Percentiles rank a stretch among this genome's conserved stretches.
Evolutionary conservation across 2,329 filamentous ascomycete species (phyloP).

Genomic region (Acephala macrosclerotiorum): DNA sequence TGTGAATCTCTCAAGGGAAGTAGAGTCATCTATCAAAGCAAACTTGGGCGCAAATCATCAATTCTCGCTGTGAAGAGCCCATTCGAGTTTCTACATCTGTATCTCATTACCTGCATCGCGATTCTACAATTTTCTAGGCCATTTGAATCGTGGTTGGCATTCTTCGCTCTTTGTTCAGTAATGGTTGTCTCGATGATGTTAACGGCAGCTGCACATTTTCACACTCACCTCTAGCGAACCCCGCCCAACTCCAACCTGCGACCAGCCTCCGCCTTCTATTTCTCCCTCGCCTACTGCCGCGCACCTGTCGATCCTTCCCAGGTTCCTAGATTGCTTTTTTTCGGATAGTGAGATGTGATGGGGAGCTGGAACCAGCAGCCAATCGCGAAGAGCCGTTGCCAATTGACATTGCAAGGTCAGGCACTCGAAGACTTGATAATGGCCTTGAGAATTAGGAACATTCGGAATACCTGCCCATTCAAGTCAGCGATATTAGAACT

Average conservation of each 20-base stretch:
- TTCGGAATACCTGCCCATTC: not conserved
- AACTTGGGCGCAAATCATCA: conserved; percentile 14
- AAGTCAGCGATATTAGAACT: too few relatives aligned
- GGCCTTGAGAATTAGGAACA: not conserved
- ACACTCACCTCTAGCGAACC: conserved; percentile 23
- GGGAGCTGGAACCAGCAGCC: conserved; percentile 2
- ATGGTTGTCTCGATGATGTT: conserved; percentile 5
- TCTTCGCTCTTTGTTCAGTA: not conserved
- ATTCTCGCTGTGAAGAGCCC: conserved; percentile 10
- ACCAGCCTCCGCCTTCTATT: conserved; percentile 1
- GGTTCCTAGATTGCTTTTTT: conserved; percentile 4
- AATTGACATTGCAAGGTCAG: conserved; percentile 7
- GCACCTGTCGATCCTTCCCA: conserved; percentile 11
- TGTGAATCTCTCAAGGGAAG: not conserved
- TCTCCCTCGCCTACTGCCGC: conserved; percentile 1
- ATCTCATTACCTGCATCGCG: not conserved
- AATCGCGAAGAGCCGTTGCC: conserved; percentile 7
- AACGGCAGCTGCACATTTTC: conserved; percentile 19
- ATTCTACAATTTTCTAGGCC: not conserved
- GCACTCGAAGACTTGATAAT: not conserved
- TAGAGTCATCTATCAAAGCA: not conserved
- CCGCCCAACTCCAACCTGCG: not conserved
- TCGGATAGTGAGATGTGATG: conserved; percentile 15
- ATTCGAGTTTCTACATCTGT: conserved; percentile 18
- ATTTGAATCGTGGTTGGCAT: conserved; percentile 14